These are phyloP conservation scores for Eimeria maxima DNA, from an alignment of 169 alveolate species.

Conservation along the genomic window DNA sequence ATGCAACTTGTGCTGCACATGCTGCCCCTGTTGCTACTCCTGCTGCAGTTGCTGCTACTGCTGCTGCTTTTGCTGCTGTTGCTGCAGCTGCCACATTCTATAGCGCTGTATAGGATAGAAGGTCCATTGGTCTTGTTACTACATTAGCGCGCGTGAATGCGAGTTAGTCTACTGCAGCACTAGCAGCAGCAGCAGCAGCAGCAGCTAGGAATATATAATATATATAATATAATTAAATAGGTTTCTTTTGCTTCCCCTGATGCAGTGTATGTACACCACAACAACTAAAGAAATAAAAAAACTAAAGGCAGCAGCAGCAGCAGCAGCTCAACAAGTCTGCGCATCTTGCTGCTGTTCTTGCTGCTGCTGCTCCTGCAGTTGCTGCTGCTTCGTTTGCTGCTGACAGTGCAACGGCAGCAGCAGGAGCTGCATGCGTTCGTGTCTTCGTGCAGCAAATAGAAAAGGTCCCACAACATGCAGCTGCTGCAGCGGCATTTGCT, in stretches of 20 bases:
- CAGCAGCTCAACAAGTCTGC: background rate
- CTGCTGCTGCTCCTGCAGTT: constrained; percentile 37
- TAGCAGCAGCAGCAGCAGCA: no score
- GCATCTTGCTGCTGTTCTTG: background rate
- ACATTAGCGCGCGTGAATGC: no score
- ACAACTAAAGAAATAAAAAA: no score
- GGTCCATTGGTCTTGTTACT: no score
- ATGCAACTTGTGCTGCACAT: no score
- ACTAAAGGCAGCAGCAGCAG: constrained; percentile 28
- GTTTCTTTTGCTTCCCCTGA: no score
- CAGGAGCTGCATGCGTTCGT: constrained; percentile 61
- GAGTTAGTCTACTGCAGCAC: no score
- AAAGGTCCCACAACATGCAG: constrained; percentile 48
- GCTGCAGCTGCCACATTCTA: background rate
- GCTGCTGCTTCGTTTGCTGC: background rate
- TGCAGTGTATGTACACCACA: no score
- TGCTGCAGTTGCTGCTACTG: background rate
- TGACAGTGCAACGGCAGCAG: constrained; percentile 47
- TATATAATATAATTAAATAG: no score
- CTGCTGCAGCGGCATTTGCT: constrained; percentile 67
- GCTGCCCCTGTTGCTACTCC: no score
- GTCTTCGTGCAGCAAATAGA: constrained; percentile 55
- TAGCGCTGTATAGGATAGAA: no score
- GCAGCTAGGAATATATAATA: no score
- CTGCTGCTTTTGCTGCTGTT: background rate